Percentiles rank a stretch among this genome's conserved stretches.
These are phyloP conservation scores for Amphirosellinia nigrospora DNA, from an alignment of 495 filamentous ascomycete genomes.

Conservation along the genomic window DNA sequence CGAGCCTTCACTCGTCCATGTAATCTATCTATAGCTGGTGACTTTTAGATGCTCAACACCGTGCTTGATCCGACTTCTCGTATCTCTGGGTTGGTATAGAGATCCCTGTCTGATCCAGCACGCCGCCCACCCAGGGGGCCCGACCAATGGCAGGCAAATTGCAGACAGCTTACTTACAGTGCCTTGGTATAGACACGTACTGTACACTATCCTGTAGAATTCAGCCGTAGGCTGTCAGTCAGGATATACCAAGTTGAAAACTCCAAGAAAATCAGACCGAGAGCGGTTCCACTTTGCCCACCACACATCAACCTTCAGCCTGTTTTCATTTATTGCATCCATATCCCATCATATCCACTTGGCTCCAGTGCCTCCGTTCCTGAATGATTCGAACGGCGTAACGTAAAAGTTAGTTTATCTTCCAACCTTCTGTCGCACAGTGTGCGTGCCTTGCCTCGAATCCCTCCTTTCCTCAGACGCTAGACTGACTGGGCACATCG, in stretches of 20 bases:
- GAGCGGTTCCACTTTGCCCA: constrained; percentile 18
- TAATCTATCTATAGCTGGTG: too few relatives aligned
- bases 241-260: constrained; percentile 24
- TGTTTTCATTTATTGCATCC: constrained; percentile 1
- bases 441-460: not conserved
- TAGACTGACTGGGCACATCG: not conserved
- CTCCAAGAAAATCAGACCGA: constrained; percentile 15
- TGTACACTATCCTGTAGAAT: not conserved
- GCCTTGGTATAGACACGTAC: not conserved
- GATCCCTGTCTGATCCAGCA: not conserved
- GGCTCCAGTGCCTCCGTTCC: not conserved
- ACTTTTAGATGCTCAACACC: constrained; percentile 6
- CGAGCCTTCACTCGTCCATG: not conserved
- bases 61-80: constrained; percentile 14
- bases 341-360: not conserved
- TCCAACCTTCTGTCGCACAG: not conserved
- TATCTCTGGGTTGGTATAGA: not conserved
- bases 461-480: not conserved
- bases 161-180: not conserved
- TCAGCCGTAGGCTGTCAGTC: too few relatives aligned
- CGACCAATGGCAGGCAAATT: not conserved
- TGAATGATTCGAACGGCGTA: not conserved
- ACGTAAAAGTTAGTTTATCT: not conserved
- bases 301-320: constrained; percentile 22
- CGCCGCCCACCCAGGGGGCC: not conserved